Evolutionary conservation across 306 rosid genomes (phyloP), one percentile per base, ranked within the genome.

Genomic region (Medicago ruthenica): DNA sequence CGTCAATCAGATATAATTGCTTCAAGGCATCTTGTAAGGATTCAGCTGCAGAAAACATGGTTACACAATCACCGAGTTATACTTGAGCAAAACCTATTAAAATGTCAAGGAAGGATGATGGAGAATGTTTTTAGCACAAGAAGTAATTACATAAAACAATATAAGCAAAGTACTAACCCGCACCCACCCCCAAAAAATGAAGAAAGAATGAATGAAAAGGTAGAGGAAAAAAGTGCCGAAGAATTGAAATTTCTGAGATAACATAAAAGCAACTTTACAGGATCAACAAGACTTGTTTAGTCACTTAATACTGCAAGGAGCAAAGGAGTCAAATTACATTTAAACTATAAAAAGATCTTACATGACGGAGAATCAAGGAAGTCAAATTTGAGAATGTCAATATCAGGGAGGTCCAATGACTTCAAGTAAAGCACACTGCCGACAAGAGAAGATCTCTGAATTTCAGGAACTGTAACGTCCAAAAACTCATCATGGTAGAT

Each of bases 351-450:
- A 27, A 50, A 48, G 22, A 73, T 60, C 96, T 84, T 86, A 92
- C 97, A 8, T 57, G 92, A 87, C 66, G 97, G 98, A 58, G 94
- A 80, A 84, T 92, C 98, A 55, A 95, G 97, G 79, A 95, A 92
- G 80, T 95, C 97, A 79, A 95, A 95, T 83, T 86, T 90, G 76
- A 92, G 96, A 77, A 95, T 92, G 81, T 92, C 96, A 79, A 95
- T 87, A 87, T 95, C 97, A 75, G 93, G 83, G 53, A 95, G 97
- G 89, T 92, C 92, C 88, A 95, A 80, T 54, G 98, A 95, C 89
- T 95, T 95, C 87, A 95, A 89, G 87, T 95, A 89, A 79, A 95
- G 98, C 83, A 95, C 98, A 73, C 86, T 87, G 78, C 97, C 98
- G 34, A 96, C 90, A 6, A 92, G 98, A 22, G 98, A 95, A 81